A percentile compares a stretch with the other conserved stretches of the same genome.
Conservation (phyloP, 2,329 filamentous ascomycete genomes). For the Boeremia lycopersici region DNA sequence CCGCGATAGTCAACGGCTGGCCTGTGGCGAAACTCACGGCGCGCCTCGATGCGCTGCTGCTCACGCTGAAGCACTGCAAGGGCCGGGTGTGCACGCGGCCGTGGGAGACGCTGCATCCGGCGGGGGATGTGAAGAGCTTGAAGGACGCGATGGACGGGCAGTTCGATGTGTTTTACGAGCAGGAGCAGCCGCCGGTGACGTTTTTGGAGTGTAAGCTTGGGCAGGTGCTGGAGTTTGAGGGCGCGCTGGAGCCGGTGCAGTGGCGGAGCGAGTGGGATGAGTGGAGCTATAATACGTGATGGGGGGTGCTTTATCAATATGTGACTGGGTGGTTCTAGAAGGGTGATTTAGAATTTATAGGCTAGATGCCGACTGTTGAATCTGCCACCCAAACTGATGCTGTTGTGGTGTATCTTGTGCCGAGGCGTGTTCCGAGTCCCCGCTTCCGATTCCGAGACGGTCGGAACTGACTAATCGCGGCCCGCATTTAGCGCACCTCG, state of each 20-base stretch:
- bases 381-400: background rate
- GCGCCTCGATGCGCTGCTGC: conserved; percentile 60
- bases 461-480: conserved; percentile 13
- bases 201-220: conserved; percentile 63
- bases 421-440: background rate
- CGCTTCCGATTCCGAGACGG: background rate
- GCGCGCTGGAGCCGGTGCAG: conserved; percentile 36
- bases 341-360: no score
- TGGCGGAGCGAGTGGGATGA: conserved; percentile 27
- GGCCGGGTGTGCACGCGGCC: conserved; percentile 60
- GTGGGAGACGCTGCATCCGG: conserved; percentile 64
- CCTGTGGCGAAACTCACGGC: conserved; percentile 15
- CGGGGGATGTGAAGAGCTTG: conserved; percentile 58
- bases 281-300: conserved; percentile 24
- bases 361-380: no score
- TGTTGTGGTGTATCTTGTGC: background rate
- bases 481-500: background rate
- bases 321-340: no score
- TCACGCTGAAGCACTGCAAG: conserved; percentile 68
- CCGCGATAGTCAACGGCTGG: conserved; percentile 12
- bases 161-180: conserved; percentile 62
- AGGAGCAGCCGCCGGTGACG: conserved; percentile 57
- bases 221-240: conserved; percentile 63
- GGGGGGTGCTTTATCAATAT: no score
- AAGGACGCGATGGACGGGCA: conserved; percentile 55